Evolutionary conservation across 768 basidiomycete genomes (phyloP).

Genomic region (Peribolospora kevripleyi): DNA sequence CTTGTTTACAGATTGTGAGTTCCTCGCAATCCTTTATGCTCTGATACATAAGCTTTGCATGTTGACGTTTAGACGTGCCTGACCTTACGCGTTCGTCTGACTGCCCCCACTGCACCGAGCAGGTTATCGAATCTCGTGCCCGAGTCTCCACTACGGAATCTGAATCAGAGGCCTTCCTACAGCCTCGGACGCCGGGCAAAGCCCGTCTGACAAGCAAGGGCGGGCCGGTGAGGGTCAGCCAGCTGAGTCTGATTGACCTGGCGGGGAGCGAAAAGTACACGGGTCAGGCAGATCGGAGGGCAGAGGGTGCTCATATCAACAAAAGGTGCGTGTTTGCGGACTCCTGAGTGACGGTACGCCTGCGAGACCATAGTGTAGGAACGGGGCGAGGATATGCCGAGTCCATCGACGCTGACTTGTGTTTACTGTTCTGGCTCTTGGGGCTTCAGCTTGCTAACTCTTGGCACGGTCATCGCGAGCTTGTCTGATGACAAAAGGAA

Average conservation of each 20-base stretch:
- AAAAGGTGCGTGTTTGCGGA: conserved; percentile 19
- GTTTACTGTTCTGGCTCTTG: too few species aligned
- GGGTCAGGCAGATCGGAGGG: conserved; percentile 73
- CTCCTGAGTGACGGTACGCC: too few species aligned
- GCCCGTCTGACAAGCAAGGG: conserved; percentile 4
- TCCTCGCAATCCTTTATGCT: not conserved
- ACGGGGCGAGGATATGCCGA: too few species aligned
- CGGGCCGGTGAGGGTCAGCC: conserved; percentile 10
- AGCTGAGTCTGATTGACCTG: conserved; percentile 69
- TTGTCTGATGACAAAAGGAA: conserved; percentile 33
- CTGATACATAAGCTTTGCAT: not conserved
- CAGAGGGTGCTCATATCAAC: conserved; percentile 94
- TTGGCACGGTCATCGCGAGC: conserved; percentile 78
- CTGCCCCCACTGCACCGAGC: not conserved
- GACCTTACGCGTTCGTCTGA: not conserved
- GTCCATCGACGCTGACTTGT: too few species aligned
- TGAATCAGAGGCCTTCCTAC: not conserved
- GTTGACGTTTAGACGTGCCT: not conserved
- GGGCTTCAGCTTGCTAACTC: conserved; percentile 46
- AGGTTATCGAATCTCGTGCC: conserved; percentile 14
- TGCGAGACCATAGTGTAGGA: too few species aligned
- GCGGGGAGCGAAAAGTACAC: conserved; percentile 95
- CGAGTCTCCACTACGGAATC: not conserved
- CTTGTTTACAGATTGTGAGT: conserved; percentile 65
- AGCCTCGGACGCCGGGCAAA: not conserved